These are phyloP conservation scores for Sclerotinia borealis DNA, from an alignment of 2,329 filamentous ascomycete species.

Conservation along the genomic window DNA sequence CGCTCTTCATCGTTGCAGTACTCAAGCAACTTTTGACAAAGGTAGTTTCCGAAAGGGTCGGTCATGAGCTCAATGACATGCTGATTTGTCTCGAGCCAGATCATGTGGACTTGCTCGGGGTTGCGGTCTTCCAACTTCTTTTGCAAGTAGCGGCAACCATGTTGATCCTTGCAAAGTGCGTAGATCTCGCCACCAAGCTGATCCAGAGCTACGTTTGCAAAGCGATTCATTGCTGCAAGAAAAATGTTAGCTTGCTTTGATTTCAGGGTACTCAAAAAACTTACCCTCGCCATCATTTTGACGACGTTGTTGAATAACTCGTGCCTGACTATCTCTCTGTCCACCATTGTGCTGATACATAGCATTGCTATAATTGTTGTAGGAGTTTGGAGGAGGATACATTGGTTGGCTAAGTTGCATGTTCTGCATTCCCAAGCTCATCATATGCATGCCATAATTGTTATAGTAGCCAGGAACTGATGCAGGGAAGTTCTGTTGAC, in stretches of 20 bases:
- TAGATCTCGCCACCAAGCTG: conserved; percentile 79
- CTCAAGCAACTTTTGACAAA: conserved; percentile 97
- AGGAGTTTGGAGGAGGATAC: conserved; percentile 52
- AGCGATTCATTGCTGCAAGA: conserved; percentile 66
- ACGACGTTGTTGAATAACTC: conserved; percentile 69
- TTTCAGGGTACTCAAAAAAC: conserved; percentile 16
- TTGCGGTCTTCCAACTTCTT: conserved; percentile 92
- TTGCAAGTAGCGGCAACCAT: conserved; percentile 93
- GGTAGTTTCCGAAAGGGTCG: conserved; percentile 97
- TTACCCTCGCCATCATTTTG: conserved; percentile 67
- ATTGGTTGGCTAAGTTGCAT: conserved; percentile 50
- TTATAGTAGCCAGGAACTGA: conserved; percentile 32
- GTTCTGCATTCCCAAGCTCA: conserved; percentile 63
- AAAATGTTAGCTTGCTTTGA: conserved; percentile 15
- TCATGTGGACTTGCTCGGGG: conserved; percentile 78
- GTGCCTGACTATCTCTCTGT: conserved; percentile 67
- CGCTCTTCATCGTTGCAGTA: conserved; percentile 94
- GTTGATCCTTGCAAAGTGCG: conserved; percentile 91
- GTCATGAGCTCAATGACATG: conserved; percentile 98
- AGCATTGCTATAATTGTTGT: conserved; percentile 33
- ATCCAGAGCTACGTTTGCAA: conserved; percentile 76
- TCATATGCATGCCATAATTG: conserved; percentile 48
- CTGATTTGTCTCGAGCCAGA: conserved; percentile 87
- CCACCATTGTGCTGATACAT: conserved; percentile 36
- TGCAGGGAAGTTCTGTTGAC: conserved; percentile 25